A percentile compares a stretch with the other conserved stretches of the same genome.
Evolutionary conservation across 1,284 basidiomycete species (phyloP).

Genomic region (Apiotrichum domesticum): DNA sequence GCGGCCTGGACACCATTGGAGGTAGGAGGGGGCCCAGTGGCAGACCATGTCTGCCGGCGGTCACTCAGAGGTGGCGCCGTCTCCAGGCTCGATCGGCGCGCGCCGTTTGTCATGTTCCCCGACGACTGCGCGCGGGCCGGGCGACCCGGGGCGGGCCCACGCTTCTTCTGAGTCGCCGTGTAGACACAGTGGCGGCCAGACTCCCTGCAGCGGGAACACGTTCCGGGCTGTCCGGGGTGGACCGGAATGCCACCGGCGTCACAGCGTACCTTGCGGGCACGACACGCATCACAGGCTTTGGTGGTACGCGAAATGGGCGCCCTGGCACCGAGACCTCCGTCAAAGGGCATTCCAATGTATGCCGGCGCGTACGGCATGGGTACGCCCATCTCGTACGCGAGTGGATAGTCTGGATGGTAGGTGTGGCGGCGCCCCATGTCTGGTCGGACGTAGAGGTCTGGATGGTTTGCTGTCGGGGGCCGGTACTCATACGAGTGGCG

Average conservation of each 20-base stretch:
- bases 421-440: slow-evolving; percentile 3
- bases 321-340: slow-evolving; percentile 20
- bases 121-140: neutral
- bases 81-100: neutral
- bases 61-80: neutral
- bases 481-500: neutral
- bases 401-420: slow-evolving; percentile 3
- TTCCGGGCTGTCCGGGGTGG: slow-evolving; percentile 28
- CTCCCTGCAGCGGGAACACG: slow-evolving; percentile 39
- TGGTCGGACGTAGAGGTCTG: neutral
- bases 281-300: slow-evolving; percentile 43
- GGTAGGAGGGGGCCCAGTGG: neutral
- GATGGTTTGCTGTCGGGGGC: neutral
- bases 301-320: slow-evolving; percentile 42
- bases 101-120: neutral
- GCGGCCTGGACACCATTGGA: too few relatives aligned
- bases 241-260: slow-evolving; percentile 37
- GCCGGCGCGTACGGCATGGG: neutral
- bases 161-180: slow-evolving; percentile 40
- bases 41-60: neutral
- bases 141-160: slow-evolving; percentile 37
- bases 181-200: slow-evolving; percentile 38
- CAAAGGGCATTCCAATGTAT: neutral
- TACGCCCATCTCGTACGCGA: neutral
- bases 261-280: slow-evolving; percentile 42